Percentiles rank a stretch among this genome's conserved stretches.
These are phyloP conservation scores for Thinopyrum elongatum DNA, from an alignment of 176 grass and related monocot species.

Conservation along the genomic window DNA sequence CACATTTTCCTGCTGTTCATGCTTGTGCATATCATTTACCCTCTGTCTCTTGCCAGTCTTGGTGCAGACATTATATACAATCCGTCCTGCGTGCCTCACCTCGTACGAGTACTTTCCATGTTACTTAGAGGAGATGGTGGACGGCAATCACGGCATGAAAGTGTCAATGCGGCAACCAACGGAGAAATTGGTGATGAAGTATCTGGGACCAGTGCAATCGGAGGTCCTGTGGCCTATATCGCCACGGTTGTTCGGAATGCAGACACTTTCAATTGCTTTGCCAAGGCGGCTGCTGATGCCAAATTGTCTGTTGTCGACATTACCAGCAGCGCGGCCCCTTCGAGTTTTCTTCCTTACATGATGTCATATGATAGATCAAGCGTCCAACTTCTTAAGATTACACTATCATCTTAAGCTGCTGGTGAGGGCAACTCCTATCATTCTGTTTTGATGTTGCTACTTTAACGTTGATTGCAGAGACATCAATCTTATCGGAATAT, in stretches of 20 bases:
- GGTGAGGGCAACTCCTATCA: neutral
- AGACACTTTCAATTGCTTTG: conserved; percentile 78
- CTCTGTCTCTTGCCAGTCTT: conserved; percentile 38
- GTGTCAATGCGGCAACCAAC: neutral
- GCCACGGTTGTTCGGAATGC: conserved; percentile 74
- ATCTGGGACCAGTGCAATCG: neutral
- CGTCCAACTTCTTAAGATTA: conserved; percentile 68
- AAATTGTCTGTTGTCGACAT: conserved; percentile 59
- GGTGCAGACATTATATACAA: conserved; percentile 95
- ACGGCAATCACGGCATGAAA: neutral
- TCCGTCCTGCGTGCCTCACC: conserved; percentile 60
- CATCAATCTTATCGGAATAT: neutral
- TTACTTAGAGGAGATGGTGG: conserved; percentile 19
- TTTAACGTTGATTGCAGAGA: neutral
- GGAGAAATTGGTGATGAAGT: conserved; percentile 3
- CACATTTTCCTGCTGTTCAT: neutral
- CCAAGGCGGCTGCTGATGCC: conserved; percentile 43
- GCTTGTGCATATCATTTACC: neutral
- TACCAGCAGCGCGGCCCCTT: conserved; percentile 30
- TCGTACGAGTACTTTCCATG: conserved; percentile 56
- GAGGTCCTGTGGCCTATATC: conserved; percentile 61
- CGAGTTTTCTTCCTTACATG: conserved; percentile 75
- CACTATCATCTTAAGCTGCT: neutral
- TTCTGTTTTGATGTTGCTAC: neutral
- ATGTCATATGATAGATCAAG: conserved; percentile 68